These are phyloP conservation scores for Styphnolobium japonicum DNA, from an alignment of 306 rosid genomes.

Conservation along the genomic window DNA sequence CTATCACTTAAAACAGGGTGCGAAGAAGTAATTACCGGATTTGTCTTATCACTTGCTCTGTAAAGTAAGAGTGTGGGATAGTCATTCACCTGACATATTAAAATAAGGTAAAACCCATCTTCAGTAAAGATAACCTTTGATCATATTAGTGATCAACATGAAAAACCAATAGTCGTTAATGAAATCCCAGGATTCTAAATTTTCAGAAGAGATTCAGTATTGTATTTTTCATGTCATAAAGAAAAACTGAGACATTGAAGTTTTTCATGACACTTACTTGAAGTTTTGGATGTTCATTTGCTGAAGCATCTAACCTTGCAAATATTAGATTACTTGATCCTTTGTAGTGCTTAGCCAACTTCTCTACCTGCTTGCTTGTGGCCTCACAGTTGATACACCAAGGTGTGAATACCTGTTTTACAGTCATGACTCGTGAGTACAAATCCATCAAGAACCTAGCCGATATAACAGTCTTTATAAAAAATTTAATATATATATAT, in stretches of 20 bases:
- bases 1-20: not conserved
- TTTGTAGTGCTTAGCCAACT: slow-evolving; percentile 90
- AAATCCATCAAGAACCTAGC: slow-evolving; percentile 17
- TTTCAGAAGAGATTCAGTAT: not conserved
- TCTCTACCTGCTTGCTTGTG: slow-evolving; percentile 77
- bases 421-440: slow-evolving; percentile 2
- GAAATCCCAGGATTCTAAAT: slow-evolving; percentile 1
- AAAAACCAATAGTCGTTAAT: not conserved
- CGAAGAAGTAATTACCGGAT: slow-evolving; percentile 58
- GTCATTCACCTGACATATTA: slow-evolving; percentile 59
- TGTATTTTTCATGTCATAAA: not conserved
- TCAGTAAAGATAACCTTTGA: slow-evolving; percentile 21
- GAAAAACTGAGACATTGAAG: not conserved
- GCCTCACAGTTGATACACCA: slow-evolving; percentile 90
- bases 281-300: slow-evolving; percentile 84
- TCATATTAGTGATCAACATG: not conserved
- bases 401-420: slow-evolving; percentile 79
- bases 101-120: not conserved
- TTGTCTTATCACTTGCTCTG: slow-evolving; percentile 57
- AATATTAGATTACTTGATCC: slow-evolving; percentile 58
- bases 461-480: not conserved
- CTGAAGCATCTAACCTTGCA: slow-evolving; percentile 73
- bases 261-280: slow-evolving; percentile 46
- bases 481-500: too few species aligned
- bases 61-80: slow-evolving; percentile 78